A percentile compares a stretch with the other conserved stretches of the same genome.
Conservation (phyloP, 1,284 basidiomycete genomes). For the Sanghuangporus baumii region DNA sequence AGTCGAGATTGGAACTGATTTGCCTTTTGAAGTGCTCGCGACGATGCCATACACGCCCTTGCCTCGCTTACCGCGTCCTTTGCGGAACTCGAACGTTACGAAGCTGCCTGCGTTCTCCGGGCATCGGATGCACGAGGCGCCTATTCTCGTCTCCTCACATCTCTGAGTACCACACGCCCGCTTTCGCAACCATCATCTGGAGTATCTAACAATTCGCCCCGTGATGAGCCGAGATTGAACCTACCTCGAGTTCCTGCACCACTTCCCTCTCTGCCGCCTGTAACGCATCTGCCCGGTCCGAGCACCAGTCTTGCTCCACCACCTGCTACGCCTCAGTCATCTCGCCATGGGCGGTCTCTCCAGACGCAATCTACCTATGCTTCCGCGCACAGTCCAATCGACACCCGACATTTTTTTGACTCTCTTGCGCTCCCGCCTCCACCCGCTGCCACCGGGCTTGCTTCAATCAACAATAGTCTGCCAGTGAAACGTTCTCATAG, state of each 20-base stretch:
- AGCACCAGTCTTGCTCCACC: not conserved
- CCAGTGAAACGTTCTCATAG: conserved; percentile 1
- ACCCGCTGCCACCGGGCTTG: conserved; percentile 7
- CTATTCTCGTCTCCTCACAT: conserved; percentile 40
- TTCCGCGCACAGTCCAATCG: not conserved
- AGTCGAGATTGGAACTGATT: not conserved
- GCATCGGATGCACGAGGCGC: conserved; percentile 44
- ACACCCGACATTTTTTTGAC: not conserved
- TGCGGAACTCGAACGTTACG: conserved; percentile 46
- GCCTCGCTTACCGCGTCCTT: conserved; percentile 46
- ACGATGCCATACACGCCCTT: conserved; percentile 50
- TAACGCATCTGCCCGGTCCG: not conserved
- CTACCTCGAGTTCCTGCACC: not conserved
- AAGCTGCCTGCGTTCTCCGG: conserved; percentile 40
- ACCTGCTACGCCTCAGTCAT: not conserved
- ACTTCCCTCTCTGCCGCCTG: not conserved
- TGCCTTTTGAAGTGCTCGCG: conserved; percentile 33
- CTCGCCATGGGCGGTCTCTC: not conserved
- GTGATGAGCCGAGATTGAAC: not conserved
- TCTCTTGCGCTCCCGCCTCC: conserved; percentile 15
- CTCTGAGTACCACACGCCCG: conserved; percentile 27
- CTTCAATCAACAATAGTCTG: not conserved
- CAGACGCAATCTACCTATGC: not conserved
- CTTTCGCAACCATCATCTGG: conserved; percentile 18
- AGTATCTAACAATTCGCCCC: conserved; percentile 3